phyloP scores from a whole-genome alignment of 805 yeast species.

The Torulaspora delbrueckii region DNA sequence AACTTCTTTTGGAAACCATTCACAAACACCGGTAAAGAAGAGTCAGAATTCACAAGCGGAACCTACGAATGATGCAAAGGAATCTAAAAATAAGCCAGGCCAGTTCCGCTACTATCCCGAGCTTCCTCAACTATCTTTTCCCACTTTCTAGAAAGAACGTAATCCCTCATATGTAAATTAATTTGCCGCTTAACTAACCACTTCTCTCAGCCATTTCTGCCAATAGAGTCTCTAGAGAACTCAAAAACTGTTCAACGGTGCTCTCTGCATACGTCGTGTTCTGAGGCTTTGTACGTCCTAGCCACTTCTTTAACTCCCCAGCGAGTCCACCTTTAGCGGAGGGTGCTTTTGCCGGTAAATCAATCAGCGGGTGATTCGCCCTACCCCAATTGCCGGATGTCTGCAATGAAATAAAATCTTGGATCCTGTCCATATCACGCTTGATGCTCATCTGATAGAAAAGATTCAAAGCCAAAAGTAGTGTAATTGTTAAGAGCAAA shows the following conservation, averaged over 20 bases:
- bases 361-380: slow-evolving; percentile 2
- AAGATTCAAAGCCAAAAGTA: slow-evolving; percentile 12
- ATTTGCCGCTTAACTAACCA: not conserved
- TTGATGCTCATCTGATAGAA: slow-evolving; percentile 14
- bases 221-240: slow-evolving; percentile 1
- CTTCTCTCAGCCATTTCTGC: not conserved
- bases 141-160: slow-evolving; percentile 8
- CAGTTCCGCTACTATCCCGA: slow-evolving; percentile 19
- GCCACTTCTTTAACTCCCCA: slow-evolving; percentile 1
- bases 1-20: not conserved
- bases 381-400: not conserved
- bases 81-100: not conserved
- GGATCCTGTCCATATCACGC: slow-evolving; percentile 9
- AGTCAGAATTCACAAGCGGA: not conserved
- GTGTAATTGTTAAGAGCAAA: slow-evolving; percentile 9
- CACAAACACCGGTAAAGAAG: not conserved
- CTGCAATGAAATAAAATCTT: not conserved
- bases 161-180: not conserved
- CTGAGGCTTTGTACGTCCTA: not conserved
- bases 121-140: slow-evolving; percentile 20
- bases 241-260: not conserved
- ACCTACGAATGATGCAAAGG: not conserved
- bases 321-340: not conserved
- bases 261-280: not conserved
- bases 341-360: slow-evolving; percentile 5